Percentiles rank a stretch among this genome's conserved stretches.
These are phyloP conservation scores for Boletales sp. DNA, from an alignment of 768 basidiomycete species.

Conservation along the genomic window DNA sequence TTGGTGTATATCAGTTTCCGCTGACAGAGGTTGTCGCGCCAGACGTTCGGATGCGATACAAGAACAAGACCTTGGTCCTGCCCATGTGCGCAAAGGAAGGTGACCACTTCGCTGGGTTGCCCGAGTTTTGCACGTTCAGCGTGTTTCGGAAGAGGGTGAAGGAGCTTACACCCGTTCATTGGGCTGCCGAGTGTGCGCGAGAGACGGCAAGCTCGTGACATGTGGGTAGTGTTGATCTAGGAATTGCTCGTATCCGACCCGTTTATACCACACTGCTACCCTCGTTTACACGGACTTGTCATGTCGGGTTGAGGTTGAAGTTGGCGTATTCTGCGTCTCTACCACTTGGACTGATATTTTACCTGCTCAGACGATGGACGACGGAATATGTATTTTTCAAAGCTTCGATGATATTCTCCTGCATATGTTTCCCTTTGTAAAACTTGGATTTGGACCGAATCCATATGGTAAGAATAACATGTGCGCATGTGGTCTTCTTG, in stretches of 20 bases:
- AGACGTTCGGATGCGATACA: slow-evolving; percentile 76
- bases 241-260: too few relatives aligned
- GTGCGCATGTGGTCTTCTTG: neutral
- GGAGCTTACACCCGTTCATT: slow-evolving; percentile 64
- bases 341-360: too few relatives aligned
- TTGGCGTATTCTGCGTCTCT: too few relatives aligned
- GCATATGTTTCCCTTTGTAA: too few relatives aligned
- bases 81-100: slow-evolving; percentile 64
- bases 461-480: neutral
- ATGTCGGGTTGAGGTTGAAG: too few relatives aligned
- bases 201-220: slow-evolving; percentile 5
- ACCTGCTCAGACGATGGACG: too few relatives aligned
- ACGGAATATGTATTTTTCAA: too few relatives aligned
- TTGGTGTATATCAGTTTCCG: too few relatives aligned
- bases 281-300: too few relatives aligned
- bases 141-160: slow-evolving; percentile 60
- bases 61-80: slow-evolving; percentile 59
- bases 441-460: neutral
- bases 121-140: slow-evolving; percentile 68
- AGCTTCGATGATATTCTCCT: too few relatives aligned
- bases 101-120: slow-evolving; percentile 63
- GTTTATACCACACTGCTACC: too few relatives aligned
- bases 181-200: slow-evolving; percentile 60
- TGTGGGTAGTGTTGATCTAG: neutral
- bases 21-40: neutral